Conservation (phyloP, 169 alveolate species). For the Toxoplasma gondii region DNA sequence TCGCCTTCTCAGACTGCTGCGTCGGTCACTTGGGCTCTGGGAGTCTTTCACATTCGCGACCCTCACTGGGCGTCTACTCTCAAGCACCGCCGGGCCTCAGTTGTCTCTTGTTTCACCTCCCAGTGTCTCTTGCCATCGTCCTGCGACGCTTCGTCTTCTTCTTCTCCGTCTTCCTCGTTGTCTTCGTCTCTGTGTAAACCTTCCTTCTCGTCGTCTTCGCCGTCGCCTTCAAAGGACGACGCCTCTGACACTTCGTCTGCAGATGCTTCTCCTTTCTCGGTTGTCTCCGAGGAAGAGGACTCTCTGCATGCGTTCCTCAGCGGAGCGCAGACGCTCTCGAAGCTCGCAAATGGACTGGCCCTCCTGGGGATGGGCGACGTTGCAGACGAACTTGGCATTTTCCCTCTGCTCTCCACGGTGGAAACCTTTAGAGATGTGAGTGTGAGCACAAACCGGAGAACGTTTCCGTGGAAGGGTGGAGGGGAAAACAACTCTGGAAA, state of each 20-base stretch:
- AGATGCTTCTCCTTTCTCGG: background rate
- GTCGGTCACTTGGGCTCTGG: background rate
- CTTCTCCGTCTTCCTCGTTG: background rate
- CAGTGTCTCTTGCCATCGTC: background rate
- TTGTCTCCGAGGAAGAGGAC: background rate
- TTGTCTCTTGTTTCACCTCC: background rate
- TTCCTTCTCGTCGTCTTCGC: background rate
- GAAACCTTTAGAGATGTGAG: background rate
- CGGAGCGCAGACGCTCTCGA: background rate
- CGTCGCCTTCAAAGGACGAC: background rate
- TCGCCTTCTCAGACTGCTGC: background rate
- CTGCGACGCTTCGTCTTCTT: background rate
- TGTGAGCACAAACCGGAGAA: too few species aligned
- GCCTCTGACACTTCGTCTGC: too few species aligned
- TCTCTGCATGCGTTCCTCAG: background rate
- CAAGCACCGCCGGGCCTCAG: background rate
- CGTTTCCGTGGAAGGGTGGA: too few species aligned
- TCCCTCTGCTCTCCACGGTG: constrained; percentile 9
- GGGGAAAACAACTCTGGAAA: too few species aligned
- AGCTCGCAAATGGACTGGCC: background rate
- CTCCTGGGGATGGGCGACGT: background rate
- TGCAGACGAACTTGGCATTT: background rate
- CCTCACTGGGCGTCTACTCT: background rate
- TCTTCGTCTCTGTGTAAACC: background rate
- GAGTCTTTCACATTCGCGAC: background rate